Percentiles rank a stretch among this genome's conserved stretches.
Evolutionary conservation across 2,329 filamentous ascomycete species (phyloP).

Genomic region (Acrocalymma vagum): DNA sequence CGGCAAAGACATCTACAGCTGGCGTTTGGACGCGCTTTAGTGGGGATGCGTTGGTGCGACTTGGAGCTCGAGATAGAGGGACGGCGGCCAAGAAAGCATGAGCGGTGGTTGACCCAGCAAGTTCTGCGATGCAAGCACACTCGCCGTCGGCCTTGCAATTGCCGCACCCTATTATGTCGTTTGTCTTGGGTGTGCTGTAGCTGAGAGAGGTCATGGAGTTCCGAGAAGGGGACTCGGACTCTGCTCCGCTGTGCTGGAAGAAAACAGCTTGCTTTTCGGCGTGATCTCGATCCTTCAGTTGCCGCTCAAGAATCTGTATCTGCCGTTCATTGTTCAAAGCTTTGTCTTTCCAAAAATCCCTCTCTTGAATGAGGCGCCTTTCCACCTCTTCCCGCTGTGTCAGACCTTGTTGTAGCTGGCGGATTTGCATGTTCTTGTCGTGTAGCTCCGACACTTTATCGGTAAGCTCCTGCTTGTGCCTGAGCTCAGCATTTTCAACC

Average conservation of each 20-base stretch:
- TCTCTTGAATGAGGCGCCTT: conserved; percentile 17
- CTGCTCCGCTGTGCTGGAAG: conserved; percentile 9
- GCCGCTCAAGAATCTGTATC: conserved; percentile 13
- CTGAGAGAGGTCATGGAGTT: conserved; percentile 20
- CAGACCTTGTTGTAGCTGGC: conserved; percentile 11
- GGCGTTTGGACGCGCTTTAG: conserved; percentile 11
- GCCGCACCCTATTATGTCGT: conserved; percentile 29
- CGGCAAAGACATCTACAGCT: conserved; percentile 23
- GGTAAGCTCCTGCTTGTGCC: conserved; percentile 21
- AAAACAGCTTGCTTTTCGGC: conserved; percentile 11
- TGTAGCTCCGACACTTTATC: conserved; percentile 22
- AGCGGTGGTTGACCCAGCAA: conserved; percentile 27
- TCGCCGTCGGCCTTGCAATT: conserved; percentile 38
- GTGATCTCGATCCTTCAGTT: conserved; percentile 12
- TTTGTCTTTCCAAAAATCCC: conserved; percentile 23
- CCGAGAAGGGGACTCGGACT: conserved; percentile 20
- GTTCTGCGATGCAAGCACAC: conserved; percentile 43
- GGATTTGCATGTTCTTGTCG: conserved; percentile 4
- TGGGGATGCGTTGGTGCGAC: conserved; percentile 3
- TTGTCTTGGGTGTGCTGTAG: conserved; percentile 23
- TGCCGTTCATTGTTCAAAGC: conserved; percentile 5
- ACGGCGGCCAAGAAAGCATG: conserved; percentile 31
- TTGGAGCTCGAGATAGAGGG: conserved; percentile 14
- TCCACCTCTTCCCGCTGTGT: conserved; percentile 15
- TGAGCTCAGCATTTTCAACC: conserved; percentile 41